phyloP scores from a whole-genome alignment of 352 stramenopile species.

The Pythium periplocum region DNA sequence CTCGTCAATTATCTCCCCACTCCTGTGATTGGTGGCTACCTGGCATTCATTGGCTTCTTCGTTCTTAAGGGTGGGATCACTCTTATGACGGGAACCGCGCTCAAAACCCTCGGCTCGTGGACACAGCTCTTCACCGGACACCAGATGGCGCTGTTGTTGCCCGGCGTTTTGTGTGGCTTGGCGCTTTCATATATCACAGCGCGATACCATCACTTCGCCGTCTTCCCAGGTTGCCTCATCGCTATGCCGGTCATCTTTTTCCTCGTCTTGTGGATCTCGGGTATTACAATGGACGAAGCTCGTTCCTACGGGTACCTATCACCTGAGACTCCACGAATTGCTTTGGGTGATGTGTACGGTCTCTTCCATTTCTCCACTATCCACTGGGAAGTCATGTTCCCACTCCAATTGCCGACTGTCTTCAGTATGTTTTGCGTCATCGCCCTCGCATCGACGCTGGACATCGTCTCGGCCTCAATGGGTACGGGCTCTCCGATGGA shows the following conservation, averaged over 20 bases:
- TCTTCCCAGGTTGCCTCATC: conserved; percentile 57
- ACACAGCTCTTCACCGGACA: conserved; percentile 43
- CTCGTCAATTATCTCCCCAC: conserved; percentile 95
- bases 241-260: conserved; percentile 84
- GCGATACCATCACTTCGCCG: conserved; percentile 56
- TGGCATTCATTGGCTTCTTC: conserved; percentile 97
- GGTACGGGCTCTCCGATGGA: conserved; percentile 89
- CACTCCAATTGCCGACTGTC: conserved; percentile 55
- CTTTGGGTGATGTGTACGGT: conserved; percentile 38
- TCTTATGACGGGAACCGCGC: conserved; percentile 73
- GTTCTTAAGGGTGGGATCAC: conserved; percentile 88
- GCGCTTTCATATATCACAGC: conserved; percentile 67
- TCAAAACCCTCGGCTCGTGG: conserved; percentile 75
- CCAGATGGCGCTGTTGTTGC: conserved; percentile 66
- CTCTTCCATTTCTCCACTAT: conserved; percentile 69
- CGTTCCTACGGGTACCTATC: conserved; percentile 85
- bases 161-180: conserved; percentile 66
- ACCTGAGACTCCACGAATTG: conserved; percentile 21
- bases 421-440: conserved; percentile 95
- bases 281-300: conserved; percentile 83
- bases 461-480: conserved; percentile 94
- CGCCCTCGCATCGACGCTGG: conserved; percentile 90
- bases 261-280: conserved; percentile 57
- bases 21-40: conserved; percentile 94
- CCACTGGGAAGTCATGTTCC: conserved; percentile 74